Percentiles rank a stretch among this genome's conserved stretches.
Evolutionary conservation across 2,329 filamentous ascomycete species (phyloP).

Genomic region (Xylaria digitata): DNA sequence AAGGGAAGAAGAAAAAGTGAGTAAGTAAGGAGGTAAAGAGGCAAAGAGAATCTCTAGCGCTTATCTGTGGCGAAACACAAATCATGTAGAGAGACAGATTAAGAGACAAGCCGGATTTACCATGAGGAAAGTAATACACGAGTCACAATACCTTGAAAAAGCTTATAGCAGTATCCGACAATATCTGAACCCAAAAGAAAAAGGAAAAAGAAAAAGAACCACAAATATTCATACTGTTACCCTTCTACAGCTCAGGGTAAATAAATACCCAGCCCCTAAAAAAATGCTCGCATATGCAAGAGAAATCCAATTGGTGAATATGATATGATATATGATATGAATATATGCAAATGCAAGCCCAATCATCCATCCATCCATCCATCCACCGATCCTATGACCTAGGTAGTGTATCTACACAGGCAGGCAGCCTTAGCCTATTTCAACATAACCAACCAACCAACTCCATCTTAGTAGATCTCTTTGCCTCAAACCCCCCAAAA

Average conservation of each 20-base stretch:
- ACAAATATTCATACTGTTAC: no score
- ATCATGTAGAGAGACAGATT: background rate
- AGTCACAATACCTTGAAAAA: no score
- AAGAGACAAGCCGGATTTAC: background rate
- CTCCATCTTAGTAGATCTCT: background rate
- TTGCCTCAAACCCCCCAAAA: background rate
- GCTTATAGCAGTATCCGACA: no score
- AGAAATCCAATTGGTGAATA: background rate
- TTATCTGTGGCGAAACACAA: constrained; percentile 11
- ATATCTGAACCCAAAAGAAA: no score
- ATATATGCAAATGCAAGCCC: background rate
- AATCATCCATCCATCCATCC: background rate
- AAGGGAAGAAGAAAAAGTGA: background rate
- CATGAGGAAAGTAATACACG: no score
- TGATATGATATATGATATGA: background rate
- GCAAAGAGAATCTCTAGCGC: background rate
- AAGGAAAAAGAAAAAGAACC: no score
- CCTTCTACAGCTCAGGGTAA: no score
- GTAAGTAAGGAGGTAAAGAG: no score
- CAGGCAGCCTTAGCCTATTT: background rate
- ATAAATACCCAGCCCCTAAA: background rate
- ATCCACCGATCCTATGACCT: background rate
- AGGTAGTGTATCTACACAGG: background rate
- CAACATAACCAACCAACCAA: no score
- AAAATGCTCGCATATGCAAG: background rate